A percentile compares a stretch with the other conserved stretches of the same genome.
phyloP scores from a whole-genome alignment of 2,329 filamentous ascomycete genomes.

The Penicillium sp. region DNA sequence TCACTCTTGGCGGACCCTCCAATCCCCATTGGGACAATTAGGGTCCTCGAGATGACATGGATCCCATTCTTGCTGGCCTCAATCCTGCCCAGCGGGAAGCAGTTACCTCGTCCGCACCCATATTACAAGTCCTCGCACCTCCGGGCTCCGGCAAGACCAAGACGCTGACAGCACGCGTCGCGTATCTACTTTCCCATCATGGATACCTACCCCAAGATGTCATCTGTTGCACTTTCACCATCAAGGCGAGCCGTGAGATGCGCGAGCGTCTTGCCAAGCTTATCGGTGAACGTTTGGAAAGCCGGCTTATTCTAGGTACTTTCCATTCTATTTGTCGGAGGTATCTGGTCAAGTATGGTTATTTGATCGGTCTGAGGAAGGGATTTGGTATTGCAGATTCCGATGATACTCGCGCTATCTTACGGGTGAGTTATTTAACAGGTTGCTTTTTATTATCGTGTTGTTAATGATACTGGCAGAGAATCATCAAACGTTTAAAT shows the following conservation, averaged over 20 bases:
- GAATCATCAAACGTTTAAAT: conserved; percentile 72
- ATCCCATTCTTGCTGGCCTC: conserved; percentile 55
- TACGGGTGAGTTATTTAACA: conserved; percentile 47
- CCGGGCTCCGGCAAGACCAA: conserved; percentile 85
- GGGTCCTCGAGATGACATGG: conserved; percentile 39
- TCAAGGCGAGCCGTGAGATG: conserved; percentile 93
- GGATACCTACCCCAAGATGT: conserved; percentile 77
- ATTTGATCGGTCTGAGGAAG: conserved; percentile 71
- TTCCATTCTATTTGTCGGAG: conserved; percentile 89
- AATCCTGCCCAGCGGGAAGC: conserved; percentile 61
- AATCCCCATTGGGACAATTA: background rate
- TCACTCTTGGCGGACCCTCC: conserved; percentile 5
- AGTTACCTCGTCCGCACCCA: conserved; percentile 57
- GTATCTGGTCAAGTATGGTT: conserved; percentile 78
- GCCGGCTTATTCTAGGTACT: conserved; percentile 77
- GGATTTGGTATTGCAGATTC: conserved; percentile 90
- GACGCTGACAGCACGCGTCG: conserved; percentile 85
- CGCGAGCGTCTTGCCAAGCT: conserved; percentile 74
- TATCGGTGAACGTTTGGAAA: conserved; percentile 72
- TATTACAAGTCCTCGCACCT: conserved; percentile 58
- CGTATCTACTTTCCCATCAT: conserved; percentile 71
- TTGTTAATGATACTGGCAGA: conserved; percentile 31
- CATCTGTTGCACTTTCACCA: conserved; percentile 93
- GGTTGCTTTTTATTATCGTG: background rate
- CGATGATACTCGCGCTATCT: conserved; percentile 69